Evolutionary conservation across 805 yeast genomes (phyloP), one percentile per base, ranked within the genome.

Genomic region (Saturnispora halmiae): DNA sequence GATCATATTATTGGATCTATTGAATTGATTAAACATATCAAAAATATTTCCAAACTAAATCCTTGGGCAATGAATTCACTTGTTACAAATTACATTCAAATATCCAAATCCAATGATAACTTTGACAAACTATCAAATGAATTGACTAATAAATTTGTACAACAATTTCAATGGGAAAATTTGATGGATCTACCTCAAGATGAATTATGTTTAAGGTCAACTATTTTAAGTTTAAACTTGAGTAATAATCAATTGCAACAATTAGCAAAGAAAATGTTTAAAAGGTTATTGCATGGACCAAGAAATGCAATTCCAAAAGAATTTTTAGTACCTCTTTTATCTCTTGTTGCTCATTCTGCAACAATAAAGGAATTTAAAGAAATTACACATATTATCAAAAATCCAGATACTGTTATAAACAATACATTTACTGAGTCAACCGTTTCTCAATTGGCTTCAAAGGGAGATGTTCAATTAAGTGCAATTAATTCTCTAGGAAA

Each of bases 401-500:
- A 67, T 42, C 65, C 78, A 6, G 64, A 68, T 33, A 65, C 66
- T 2, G 67, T 75, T 4, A 61, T 62, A 9, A 60, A 59, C 9
- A 63, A 69, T 45, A 54, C 72, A 4, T 31, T 44, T 2, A 50
- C 51, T 25, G 31, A 44, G 3, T 42, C 45, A 2, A 32, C 51
- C 11, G 42, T 39, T 20, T 39, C 42, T 20, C 42, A 39, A 34
- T 15, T 26, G n/a, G 38, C 44, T 20, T 11, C 24, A 11, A 40
- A 40, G 3, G 48, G 53, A 10, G 73, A 72, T 14, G 55, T 79
- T 21, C 81, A 77, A 53, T 69, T 74, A 3, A 64, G 69, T 6
- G 80, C 83, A 0, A 58, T 79, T 5, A 64, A 72, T 28, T 66
- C 80, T 3, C 56, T 81, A 14, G 75, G 81, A 0, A 77, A 67